Evolutionary conservation across 768 basidiomycete genomes (phyloP), one percentile per base, ranked within the genome.

Genomic region (Lyophyllum semitale): DNA sequence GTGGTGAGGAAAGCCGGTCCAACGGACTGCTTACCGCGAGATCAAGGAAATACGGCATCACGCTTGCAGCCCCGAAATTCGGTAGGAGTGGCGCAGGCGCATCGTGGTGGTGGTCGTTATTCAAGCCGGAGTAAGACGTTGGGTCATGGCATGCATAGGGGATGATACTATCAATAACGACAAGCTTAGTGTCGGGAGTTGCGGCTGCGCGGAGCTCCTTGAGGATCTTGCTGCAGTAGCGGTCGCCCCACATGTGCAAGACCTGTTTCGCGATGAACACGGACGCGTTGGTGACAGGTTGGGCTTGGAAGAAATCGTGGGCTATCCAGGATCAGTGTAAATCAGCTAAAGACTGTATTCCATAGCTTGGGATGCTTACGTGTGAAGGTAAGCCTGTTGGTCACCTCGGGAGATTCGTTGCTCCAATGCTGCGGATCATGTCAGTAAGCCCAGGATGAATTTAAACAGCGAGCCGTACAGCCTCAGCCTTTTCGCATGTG

Each of bases 231-330:
- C 44, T 42, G 46, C 59, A 61, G 37, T 70, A 63, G 1, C 63
- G 54, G 54, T 76, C 72, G 4, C 73, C 54, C 75, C 76, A 76
- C 54, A 77, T 71, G 60, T 79, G 77, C 25, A 77, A 53, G 40
- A 76, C 68, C 29, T 62, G 51, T 8, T 71, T 66, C 22, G 76
- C 20, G 41, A 78, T 56, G 61, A 72, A 79, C 1, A 77, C 71
- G 0, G 67, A 61, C 4, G 73, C 72, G 25, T 73, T 62, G 22
- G 57, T 63, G 35, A 70, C 53, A 1, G 74, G 72, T 59, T 78
- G 75, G 2, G 70, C 60, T 0, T 51, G 54, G 51, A 78, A 73
- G 61, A 78, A 77, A 65, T 74, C 53, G 29, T 77, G 67, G n/a
- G 48, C 70, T 72, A 29, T n/a, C 13, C 25, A 32, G 15, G 17